These are phyloP conservation scores for Closterium sp. DNA, from an alignment of 139 green algal species.

Conservation along the genomic window DNA sequence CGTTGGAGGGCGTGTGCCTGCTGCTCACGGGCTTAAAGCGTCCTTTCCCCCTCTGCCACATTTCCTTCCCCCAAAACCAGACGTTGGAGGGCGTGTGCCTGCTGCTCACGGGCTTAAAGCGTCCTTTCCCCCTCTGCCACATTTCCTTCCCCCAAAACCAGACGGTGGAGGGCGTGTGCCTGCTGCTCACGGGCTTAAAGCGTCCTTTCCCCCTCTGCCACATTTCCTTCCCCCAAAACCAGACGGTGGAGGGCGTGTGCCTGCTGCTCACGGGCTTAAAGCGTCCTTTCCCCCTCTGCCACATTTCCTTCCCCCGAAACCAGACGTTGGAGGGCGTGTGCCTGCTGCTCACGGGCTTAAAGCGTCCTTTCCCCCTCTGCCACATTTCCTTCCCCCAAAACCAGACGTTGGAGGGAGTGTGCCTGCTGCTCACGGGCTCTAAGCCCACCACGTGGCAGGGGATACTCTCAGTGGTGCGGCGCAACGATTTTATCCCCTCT, in stretches of 20 bases:
- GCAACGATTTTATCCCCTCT: conserved; percentile 35
- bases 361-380: neutral
- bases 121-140: neutral
- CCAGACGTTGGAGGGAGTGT: conserved; percentile 31
- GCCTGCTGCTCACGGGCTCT: conserved; percentile 24
- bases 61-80: neutral
- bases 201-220: neutral
- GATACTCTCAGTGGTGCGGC: conserved; percentile 25
- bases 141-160: neutral
- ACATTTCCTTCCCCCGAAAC: too few relatives aligned
- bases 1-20: conserved; percentile 23
- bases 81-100: conserved; percentile 29
- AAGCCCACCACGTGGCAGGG: conserved; percentile 27
- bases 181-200: conserved; percentile 30
- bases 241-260: conserved; percentile 26
- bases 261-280: conserved; percentile 28
- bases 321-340: conserved; percentile 28
- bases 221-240: neutral
- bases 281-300: too few relatives aligned
- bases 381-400: neutral
- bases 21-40: conserved; percentile 22
- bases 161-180: conserved; percentile 32
- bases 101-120: conserved; percentile 19
- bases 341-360: conserved; percentile 23
- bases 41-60: too few relatives aligned